phyloP scores from a whole-genome alignment of 345 rosid genomes.

The Diplotaxis tenuifolia region DNA sequence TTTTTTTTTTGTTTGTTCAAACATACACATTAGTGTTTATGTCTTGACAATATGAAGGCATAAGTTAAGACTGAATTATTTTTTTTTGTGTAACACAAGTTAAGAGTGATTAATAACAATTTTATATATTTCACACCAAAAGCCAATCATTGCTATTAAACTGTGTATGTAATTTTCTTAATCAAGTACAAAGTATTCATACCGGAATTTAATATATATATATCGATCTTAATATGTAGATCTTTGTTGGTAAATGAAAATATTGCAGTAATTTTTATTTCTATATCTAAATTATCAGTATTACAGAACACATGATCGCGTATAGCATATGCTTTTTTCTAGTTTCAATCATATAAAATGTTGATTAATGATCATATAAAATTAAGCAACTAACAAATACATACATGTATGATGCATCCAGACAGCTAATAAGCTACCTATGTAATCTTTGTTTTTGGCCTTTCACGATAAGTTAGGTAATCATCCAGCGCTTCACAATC shows the following conservation, averaged over 20 bases:
- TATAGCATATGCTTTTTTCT: neutral
- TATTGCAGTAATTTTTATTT: neutral
- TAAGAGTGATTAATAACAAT: neutral
- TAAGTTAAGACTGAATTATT: neutral
- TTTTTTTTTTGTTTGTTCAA: too few species aligned
- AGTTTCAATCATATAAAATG: neutral
- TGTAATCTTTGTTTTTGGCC: slow-evolving; percentile 31
- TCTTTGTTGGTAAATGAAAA: neutral
- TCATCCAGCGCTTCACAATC: slow-evolving; percentile 30
- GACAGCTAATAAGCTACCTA: slow-evolving; percentile 19
- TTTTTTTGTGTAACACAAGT: too few species aligned
- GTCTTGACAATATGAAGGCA: too few species aligned
- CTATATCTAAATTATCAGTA: neutral
- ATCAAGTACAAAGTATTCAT: neutral
- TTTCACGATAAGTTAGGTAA: slow-evolving; percentile 40
- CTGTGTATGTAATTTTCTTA: neutral
- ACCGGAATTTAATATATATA: neutral
- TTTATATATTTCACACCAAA: neutral
- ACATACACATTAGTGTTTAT: too few species aligned
- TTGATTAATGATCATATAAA: slow-evolving; percentile 11
- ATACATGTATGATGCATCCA: slow-evolving; percentile 18
- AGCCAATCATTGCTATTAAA: neutral
- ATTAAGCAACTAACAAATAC: slow-evolving; percentile 1
- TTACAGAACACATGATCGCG: neutral
- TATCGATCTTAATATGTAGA: neutral